Evolutionary conservation across 768 basidiomycete species (phyloP).

Genomic region (Mycena venus): DNA sequence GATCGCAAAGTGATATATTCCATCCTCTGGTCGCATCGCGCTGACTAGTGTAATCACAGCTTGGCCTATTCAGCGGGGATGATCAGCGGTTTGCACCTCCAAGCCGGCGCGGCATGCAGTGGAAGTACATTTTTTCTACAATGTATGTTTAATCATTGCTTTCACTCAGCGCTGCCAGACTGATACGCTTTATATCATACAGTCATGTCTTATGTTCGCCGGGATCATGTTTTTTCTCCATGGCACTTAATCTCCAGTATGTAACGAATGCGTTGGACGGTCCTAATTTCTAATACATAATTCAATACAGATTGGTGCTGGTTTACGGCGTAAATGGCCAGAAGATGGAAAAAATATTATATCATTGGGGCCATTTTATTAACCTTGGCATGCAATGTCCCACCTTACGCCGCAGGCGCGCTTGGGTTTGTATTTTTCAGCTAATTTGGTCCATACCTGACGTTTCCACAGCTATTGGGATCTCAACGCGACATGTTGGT

Average conservation of each 20-base stretch:
- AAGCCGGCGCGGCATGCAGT: neutral
- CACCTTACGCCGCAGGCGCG: conserved; percentile 14
- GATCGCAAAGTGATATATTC: neutral
- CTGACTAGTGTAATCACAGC: neutral
- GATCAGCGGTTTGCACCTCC: neutral
- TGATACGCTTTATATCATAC: neutral
- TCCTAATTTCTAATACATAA: neutral
- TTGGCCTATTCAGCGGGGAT: neutral
- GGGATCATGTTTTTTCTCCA: conserved; percentile 11
- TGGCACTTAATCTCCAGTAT: conserved; percentile 17
- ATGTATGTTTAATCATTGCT: neutral
- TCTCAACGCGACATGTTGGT: conserved; percentile 17
- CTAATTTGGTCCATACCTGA: neutral
- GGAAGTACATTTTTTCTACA: neutral
- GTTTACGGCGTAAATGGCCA: conserved; percentile 15
- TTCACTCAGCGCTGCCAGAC: neutral
- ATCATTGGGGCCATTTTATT: neutral
- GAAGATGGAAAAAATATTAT: conserved; percentile 27
- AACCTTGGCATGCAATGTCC: neutral
- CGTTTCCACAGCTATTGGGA: neutral
- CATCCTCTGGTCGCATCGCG: neutral
- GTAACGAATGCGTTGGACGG: neutral
- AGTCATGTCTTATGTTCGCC: conserved; percentile 12
- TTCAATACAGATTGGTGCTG: conserved; percentile 2
- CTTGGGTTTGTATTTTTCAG: conserved; percentile 7